A percentile compares a stretch with the other conserved stretches of the same genome.
Evolutionary conservation across 805 yeast genomes (phyloP).

Genomic region (Candida silvicultrix): DNA sequence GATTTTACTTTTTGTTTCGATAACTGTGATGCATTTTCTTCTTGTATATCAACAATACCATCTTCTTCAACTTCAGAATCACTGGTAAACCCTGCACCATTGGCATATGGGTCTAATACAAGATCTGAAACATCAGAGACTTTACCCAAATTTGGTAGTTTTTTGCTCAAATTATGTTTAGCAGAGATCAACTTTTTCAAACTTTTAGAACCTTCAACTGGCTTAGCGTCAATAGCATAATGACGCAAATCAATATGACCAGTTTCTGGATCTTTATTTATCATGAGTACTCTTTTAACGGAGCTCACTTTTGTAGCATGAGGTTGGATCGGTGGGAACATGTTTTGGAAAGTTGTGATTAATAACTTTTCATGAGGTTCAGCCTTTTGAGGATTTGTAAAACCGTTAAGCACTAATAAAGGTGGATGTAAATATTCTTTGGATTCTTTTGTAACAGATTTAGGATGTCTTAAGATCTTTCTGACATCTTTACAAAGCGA

Average conservation of each 20-base stretch:
- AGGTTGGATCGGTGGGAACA: conserved; percentile 94
- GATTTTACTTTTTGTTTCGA: conserved; percentile 11
- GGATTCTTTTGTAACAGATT: conserved; percentile 58
- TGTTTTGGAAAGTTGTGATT: conserved; percentile 87
- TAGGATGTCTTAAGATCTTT: conserved; percentile 66
- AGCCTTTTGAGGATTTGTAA: conserved; percentile 56
- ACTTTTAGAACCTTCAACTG: conserved; percentile 70
- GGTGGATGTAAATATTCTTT: conserved; percentile 76
- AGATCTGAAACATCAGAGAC: conserved; percentile 78
- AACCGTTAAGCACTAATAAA: conserved; percentile 87
- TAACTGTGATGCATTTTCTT: conserved; percentile 19
- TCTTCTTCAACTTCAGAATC: conserved; percentile 96
- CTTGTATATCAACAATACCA: conserved; percentile 58
- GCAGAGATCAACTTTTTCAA: conserved; percentile 65
- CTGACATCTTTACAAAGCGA: conserved; percentile 79
- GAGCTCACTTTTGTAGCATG: conserved; percentile 65
- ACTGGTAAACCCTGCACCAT: conserved; percentile 70
- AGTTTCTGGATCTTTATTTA: conserved; percentile 65
- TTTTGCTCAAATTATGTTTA: conserved; percentile 52
- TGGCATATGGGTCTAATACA: conserved; percentile 76
- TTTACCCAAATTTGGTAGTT: conserved; percentile 62
- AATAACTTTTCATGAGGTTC: conserved; percentile 71
- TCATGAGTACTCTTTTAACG: conserved; percentile 79
- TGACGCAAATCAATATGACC: conserved; percentile 83
- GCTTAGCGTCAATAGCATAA: conserved; percentile 78